Conservation (phyloP, 2,329 filamentous ascomycete species). For the Fusarium clavum region DNA sequence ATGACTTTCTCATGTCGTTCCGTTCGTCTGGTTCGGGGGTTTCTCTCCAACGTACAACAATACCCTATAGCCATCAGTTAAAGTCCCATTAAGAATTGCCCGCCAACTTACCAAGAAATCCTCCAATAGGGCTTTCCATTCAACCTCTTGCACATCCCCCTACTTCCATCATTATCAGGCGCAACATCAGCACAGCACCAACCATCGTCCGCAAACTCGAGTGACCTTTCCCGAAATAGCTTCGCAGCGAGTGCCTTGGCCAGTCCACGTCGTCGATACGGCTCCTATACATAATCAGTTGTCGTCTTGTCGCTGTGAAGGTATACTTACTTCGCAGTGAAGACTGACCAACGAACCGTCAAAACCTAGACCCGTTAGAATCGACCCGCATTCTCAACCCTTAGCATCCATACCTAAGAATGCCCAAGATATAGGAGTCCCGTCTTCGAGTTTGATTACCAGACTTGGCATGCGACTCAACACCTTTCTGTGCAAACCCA, state of each 20-base stretch:
- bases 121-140: slow-evolving; percentile 67
- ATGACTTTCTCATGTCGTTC: not conserved
- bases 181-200: slow-evolving; percentile 74
- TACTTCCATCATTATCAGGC: slow-evolving; percentile 69
- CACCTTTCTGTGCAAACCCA: slow-evolving; percentile 50
- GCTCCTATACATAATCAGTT: slow-evolving; percentile 50
- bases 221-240: slow-evolving; percentile 64
- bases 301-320: fast-evolving
- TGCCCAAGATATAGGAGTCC: slow-evolving; percentile 70
- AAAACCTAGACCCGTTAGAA: slow-evolving; percentile 53
- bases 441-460: slow-evolving; percentile 59
- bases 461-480: slow-evolving; percentile 60
- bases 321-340: slow-evolving; percentile 64
- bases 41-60: slow-evolving; percentile 33
- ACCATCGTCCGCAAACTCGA: slow-evolving; percentile 59
- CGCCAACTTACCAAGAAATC: slow-evolving; percentile 67
- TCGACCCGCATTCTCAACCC: not conserved
- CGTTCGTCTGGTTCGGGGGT: slow-evolving; percentile 7
- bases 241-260: slow-evolving; percentile 71
- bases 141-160: slow-evolving; percentile 70
- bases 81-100: not conserved
- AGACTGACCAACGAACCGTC: slow-evolving; percentile 72
- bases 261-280: slow-evolving; percentile 70
- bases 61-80: slow-evolving; percentile 28
- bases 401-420: slow-evolving; percentile 60